These are phyloP conservation scores for Cyanidioschyzon merolae DNA, from an alignment of 23 red algal genomes.

Conservation along the genomic window DNA sequence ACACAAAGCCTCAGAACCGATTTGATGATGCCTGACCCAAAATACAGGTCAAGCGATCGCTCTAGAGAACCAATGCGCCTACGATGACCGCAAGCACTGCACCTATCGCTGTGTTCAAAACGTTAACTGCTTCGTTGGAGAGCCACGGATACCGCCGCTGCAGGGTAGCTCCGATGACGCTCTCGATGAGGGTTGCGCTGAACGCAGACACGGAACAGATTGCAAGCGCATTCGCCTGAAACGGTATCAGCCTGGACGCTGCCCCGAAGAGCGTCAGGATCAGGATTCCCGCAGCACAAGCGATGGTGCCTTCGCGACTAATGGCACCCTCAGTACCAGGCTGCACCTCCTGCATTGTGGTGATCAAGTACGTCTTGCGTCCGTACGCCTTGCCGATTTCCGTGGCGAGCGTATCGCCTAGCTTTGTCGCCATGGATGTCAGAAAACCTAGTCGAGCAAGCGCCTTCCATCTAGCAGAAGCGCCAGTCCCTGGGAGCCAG, in stretches of 20 bases:
- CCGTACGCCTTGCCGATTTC: conserved; percentile 98
- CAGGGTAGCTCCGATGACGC: conserved; percentile 50
- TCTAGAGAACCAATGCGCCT: neutral
- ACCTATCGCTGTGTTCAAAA: conserved; percentile 69
- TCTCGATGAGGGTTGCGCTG: conserved; percentile 55
- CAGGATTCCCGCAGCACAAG: conserved; percentile 33
- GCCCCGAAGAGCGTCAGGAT: conserved; percentile 31
- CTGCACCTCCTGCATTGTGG: conserved; percentile 39
- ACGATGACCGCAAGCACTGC: conserved; percentile 35
- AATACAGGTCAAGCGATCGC: neutral
- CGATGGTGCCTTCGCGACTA: conserved; percentile 68
- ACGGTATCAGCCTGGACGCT: conserved; percentile 27
- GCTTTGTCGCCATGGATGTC: conserved; percentile 54
- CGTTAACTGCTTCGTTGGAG: conserved; percentile 80
- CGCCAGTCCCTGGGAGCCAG: neutral
- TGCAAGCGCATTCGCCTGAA: neutral
- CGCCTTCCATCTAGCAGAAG: neutral
- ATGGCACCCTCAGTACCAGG: conserved; percentile 86
- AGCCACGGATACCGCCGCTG: conserved; percentile 47
- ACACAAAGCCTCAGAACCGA: no score
- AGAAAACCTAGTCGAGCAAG: conserved; percentile 37
- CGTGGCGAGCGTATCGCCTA: conserved; percentile 64
- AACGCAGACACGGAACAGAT: conserved; percentile 38
- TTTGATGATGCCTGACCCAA: no score
- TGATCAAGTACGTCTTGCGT: conserved; percentile 58